Percentiles rank a stretch among this genome's conserved stretches.
Evolutionary conservation across 2,329 filamentous ascomycete species (phyloP).

Genomic region (Sclerotinia nivalis): DNA sequence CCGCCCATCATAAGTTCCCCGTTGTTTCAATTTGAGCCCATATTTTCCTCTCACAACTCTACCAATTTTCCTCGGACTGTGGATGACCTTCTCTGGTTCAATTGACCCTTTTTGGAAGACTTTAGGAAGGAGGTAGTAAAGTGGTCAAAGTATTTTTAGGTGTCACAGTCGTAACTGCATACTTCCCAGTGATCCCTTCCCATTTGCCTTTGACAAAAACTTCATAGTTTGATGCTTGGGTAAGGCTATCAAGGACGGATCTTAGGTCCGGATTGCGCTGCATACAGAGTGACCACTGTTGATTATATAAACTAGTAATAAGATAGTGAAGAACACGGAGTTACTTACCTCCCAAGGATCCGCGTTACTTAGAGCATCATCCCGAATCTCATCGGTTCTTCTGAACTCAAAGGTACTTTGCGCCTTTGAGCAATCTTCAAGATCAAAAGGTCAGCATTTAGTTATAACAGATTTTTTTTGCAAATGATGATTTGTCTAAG

Average conservation of each 20-base stretch:
- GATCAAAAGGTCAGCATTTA: not conserved
- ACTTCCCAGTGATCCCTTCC: conserved; percentile 2
- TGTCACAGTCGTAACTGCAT: not conserved
- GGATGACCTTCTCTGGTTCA: not conserved
- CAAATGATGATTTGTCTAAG: not conserved
- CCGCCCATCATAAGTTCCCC: not conserved
- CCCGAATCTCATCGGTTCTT: not conserved
- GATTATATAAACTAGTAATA: not conserved
- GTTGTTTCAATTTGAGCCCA: not conserved
- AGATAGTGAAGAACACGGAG: not conserved
- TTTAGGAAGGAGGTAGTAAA: not conserved
- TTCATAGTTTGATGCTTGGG: not conserved
- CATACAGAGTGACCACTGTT: not conserved
- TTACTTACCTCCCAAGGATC: not conserved
- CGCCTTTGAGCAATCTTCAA: not conserved
- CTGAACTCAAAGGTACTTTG: not conserved
- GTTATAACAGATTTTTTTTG: not conserved
- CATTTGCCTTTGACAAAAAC: not conserved
- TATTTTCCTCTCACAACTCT: not conserved
- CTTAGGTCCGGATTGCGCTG: rapidly evolving
- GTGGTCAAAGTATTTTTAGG: not conserved
- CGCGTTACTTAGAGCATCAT: not conserved
- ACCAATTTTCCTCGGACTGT: not conserved
- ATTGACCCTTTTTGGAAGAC: not conserved
- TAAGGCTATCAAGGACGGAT: not conserved